Evolutionary conservation across 805 yeast genomes (phyloP).

Genomic region (Wickerhamomyces mucosus): DNA sequence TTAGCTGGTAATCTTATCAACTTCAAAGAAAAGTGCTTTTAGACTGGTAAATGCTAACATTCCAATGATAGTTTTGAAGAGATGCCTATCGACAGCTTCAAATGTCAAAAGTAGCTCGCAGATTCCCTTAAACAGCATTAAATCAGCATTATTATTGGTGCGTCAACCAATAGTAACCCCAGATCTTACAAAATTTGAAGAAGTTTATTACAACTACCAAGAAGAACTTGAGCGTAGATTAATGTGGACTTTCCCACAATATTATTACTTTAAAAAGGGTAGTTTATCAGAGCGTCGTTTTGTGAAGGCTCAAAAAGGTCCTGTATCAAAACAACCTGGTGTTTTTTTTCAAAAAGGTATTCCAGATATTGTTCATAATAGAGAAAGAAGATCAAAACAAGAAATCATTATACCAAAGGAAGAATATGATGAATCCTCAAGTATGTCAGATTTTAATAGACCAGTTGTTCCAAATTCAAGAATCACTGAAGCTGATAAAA

Average conservation of each 20-base stretch:
- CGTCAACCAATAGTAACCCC: slow-evolving; percentile 82
- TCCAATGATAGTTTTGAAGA: slow-evolving; percentile 15
- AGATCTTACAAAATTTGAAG: slow-evolving; percentile 62
- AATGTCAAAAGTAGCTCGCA: slow-evolving; percentile 10
- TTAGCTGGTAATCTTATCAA: too few species aligned
- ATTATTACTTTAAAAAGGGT: slow-evolving; percentile 85
- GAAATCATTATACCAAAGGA: slow-evolving; percentile 61
- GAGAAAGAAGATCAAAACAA: slow-evolving; percentile 83
- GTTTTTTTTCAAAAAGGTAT: slow-evolving; percentile 75
- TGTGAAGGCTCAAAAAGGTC: slow-evolving; percentile 64
- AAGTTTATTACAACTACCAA: slow-evolving; percentile 72
- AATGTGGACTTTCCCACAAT: slow-evolving; percentile 97
- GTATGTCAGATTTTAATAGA: slow-evolving; percentile 50
- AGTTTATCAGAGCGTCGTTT: slow-evolving; percentile 80
- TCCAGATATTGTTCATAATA: slow-evolving; percentile 78
- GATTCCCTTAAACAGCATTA: slow-evolving; percentile 13
- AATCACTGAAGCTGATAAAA: slow-evolving; percentile 64
- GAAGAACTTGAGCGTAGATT: slow-evolving; percentile 78
- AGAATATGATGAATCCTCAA: slow-evolving; percentile 26
- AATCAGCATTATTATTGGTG: slow-evolving; percentile 56
- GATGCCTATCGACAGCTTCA: slow-evolving; percentile 16
- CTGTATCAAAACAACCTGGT: slow-evolving; percentile 61
- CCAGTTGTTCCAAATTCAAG: slow-evolving; percentile 66
- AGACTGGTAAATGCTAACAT: too few species aligned
- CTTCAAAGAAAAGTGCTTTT: too few species aligned